Percentiles rank a stretch among this genome's conserved stretches.
phyloP scores from a whole-genome alignment of 2,329 filamentous ascomycete species.

The Alternaria angustiovoidea region DNA sequence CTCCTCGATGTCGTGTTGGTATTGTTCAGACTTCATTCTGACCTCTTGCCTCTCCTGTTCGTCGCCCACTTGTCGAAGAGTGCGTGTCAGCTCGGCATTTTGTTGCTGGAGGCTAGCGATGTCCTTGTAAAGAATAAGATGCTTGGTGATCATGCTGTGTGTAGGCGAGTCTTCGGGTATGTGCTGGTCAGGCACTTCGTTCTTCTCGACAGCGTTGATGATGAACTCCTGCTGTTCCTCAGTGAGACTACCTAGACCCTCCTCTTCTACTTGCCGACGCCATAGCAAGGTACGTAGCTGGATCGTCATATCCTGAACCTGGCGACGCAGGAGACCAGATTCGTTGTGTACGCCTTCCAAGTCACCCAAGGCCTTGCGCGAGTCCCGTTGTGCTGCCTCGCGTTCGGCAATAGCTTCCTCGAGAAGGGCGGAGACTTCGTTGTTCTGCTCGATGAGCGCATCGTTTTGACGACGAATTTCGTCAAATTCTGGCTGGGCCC shows the following conservation, averaged over 20 bases:
- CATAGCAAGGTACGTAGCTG: conserved; percentile 92
- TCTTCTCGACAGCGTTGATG: conserved; percentile 74
- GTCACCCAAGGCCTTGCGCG: conserved; percentile 79
- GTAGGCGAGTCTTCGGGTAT: conserved; percentile 79
- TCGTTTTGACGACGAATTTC: conserved; percentile 84
- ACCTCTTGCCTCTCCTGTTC: conserved; percentile 93
- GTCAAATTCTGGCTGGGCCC: conserved; percentile 85
- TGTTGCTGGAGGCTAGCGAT: conserved; percentile 85
- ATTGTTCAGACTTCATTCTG: conserved; percentile 63
- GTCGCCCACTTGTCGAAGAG: conserved; percentile 84
- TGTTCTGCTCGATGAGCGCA: conserved; percentile 79
- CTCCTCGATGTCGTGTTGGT: conserved; percentile 69
- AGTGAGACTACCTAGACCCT: conserved; percentile 75
- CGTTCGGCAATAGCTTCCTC: conserved; percentile 83
- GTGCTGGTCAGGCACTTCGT: conserved; percentile 73
- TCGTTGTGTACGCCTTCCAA: conserved; percentile 70
- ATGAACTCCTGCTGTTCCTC: conserved; percentile 77
- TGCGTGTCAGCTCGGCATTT: conserved; percentile 82
- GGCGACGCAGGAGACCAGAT: conserved; percentile 79
- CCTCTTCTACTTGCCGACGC: conserved; percentile 82
- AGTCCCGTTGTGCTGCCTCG: conserved; percentile 78
- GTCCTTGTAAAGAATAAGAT: conserved; percentile 88
- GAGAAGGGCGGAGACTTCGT: conserved; percentile 78
- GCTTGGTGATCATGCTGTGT: conserved; percentile 86
- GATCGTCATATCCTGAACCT: conserved; percentile 86